Evolutionary conservation across 2,329 filamentous ascomycete species (phyloP), one percentile per base, ranked within the genome.

Genomic region (Aureobasidium sp.): DNA sequence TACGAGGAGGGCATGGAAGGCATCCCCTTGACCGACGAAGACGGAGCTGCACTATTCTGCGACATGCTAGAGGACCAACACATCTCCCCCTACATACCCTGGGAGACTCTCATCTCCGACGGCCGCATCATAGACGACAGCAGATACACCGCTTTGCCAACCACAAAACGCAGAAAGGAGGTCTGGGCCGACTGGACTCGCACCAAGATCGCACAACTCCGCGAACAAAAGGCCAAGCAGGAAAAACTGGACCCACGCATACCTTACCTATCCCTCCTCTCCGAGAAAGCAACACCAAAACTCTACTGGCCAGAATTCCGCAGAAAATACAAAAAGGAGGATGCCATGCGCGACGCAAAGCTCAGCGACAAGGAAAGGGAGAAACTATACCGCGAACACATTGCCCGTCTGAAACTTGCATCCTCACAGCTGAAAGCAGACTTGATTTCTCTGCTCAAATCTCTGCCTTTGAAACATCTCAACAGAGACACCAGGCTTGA

Each of bases 291-390:
- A 0, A 94, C 87, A 0, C 87, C 90, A 0, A 97, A 96, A 74
- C 80, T 99, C 1, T 99, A 95, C 78, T 99, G 94, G 94, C 87
- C 90, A 0, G 94, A 99, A 71, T 99, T 99, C 75, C 90, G 89
- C 68, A 81, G 94, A 35, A 99, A 96, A 71, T 94, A 85, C 74
- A 88, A 87, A 65, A 92, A 88, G 65, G 91, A 95, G 64, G 74
- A 82, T 0, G 82, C 86, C 57, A 91, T 99, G 88, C 88, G 86
- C 63, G 88, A 93, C 62, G 77, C 83, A 17, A 76, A 77, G 61
- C 65, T 79, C 4, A 65, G 71, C 21, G 79, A 80, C 68, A 90
- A 87, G 71, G 89, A 93, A 57, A 81, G 87, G 35, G 90, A 95
- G 70, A 91, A 88, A 74, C 78, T 84, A 57, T 95, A 93, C 70